Percentiles rank a stretch among this genome's conserved stretches.
Evolutionary conservation across 257 asterid genomes (phyloP).

Genomic region (Verbena officinalis): DNA sequence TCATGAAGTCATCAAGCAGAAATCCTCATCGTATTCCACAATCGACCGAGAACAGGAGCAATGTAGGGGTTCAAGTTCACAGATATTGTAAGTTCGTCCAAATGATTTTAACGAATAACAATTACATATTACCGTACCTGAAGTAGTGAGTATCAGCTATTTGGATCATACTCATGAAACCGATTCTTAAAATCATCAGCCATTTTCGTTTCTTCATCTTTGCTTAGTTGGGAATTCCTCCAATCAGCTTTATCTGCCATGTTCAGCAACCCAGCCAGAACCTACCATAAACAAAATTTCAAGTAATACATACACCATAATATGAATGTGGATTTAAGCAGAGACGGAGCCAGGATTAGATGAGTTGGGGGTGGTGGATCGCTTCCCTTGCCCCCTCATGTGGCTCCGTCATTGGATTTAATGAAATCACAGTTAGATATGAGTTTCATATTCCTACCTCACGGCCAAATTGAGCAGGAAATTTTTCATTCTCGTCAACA

Average conservation of each 20-base stretch:
- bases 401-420: too few species aligned
- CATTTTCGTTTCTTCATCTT: conserved; percentile 78
- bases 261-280: conserved; percentile 91
- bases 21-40: too few species aligned
- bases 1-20: too few species aligned
- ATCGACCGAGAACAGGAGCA: too few species aligned
- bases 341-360: too few species aligned
- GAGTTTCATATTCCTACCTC: conserved; percentile 60
- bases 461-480: conserved; percentile 95
- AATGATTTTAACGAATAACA: too few species aligned
- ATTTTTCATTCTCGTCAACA: conserved; percentile 77
- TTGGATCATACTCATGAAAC: conserved; percentile 69
- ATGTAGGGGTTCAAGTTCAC: too few species aligned
- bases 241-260: conserved; percentile 92
- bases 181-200: conserved; percentile 63
- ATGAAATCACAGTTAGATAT: not conserved
- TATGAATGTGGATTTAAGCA: too few species aligned
- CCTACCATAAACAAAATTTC: conserved; percentile 42
- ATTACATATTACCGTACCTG: conserved; percentile 35
- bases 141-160: conserved; percentile 42
- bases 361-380: too few species aligned
- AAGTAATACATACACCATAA: not conserved
- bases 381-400: too few species aligned
- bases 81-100: too few species aligned
- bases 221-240: conserved; percentile 80